A percentile compares a stretch with the other conserved stretches of the same genome.
phyloP scores from a whole-genome alignment of 345 rosid species.

The Citrus hindsii region DNA sequence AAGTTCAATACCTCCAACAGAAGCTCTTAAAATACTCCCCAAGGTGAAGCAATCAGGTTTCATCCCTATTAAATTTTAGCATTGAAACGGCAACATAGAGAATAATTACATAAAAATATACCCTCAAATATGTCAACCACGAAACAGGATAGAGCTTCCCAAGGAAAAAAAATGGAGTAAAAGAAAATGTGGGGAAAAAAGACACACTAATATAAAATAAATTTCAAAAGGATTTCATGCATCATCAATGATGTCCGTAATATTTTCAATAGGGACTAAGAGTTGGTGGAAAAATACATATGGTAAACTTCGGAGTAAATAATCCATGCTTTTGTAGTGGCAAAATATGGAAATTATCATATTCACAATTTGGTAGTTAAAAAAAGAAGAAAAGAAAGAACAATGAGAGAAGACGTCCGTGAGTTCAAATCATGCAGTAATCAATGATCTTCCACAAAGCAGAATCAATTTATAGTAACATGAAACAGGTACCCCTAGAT shows the following conservation, averaged over 20 bases:
- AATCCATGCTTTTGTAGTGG: background rate
- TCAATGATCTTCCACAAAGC: background rate
- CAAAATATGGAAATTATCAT: background rate
- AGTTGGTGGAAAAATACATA: background rate
- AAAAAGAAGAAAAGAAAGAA: background rate
- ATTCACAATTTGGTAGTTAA: background rate
- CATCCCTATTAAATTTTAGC: conserved; percentile 36
- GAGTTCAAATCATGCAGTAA: background rate
- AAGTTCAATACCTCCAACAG: conserved; percentile 26
- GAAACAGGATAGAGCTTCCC: background rate
- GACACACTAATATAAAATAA: background rate
- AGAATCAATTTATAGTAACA: background rate
- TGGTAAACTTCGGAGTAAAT: background rate
- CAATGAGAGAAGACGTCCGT: background rate
- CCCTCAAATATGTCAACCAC: background rate
- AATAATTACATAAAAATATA: background rate
- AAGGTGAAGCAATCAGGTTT: conserved; percentile 64
- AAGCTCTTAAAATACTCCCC: conserved; percentile 62
- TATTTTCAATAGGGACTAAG: background rate
- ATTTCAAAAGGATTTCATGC: background rate
- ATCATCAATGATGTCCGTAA: background rate
- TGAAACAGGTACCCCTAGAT: background rate
- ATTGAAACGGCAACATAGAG: conserved; percentile 1
- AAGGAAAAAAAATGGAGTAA: background rate
- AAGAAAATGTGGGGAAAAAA: background rate